Base-by-base conservation (phyloP, 2,329 filamentous ascomycete genomes). In the Ceratocystis alfenasii region DNA sequence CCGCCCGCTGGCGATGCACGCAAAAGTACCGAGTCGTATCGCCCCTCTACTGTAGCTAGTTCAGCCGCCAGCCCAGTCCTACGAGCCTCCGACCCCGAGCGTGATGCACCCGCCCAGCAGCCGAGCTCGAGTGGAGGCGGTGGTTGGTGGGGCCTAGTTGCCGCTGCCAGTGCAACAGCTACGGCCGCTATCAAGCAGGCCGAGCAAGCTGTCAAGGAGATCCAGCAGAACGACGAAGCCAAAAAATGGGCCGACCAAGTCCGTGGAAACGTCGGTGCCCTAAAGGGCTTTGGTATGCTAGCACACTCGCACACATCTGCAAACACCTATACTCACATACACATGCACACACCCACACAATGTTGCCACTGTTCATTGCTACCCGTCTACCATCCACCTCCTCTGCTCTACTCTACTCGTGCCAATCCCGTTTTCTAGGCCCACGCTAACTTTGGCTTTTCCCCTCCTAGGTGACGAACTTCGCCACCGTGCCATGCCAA, bases 241-340 rank as follows among this genome's bases (percentile, higher is more conserved):
- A 92, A 93, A 78, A 89, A 90, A 74, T 99, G 93, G 91, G 90
- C 92, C 1, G 89, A 96, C 64, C 93, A 97, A 74, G 88, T 97
- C 65, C 87, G 87, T 72, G 92, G 91, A 68, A 96, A 96, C 73
- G 89, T 95, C 62, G 88, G 87, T 57, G 86, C 85, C 41, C 78
- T 97, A 53, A 84, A 83, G 70, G 88, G 86, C 65, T 79, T 93
- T 68, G 88, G 90, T 93, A 82, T 70, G 78, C 75, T 8, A 63
- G 36, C 12, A 33, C n/a, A 17, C 20, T 12, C 44, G 22, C 53
- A 36, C 33, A 36, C 33, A 12, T 36, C 33, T 36, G 3, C 8
- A 36, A 3, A 36, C 33, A 36, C 33, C 2, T 36, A 36, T 10
- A 36, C 33, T 36, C 33, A 12, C 8, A 36, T 36, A 3, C 33